Conservation (phyloP, 139 green algal species). For the Bryopsis sp. region DNA sequence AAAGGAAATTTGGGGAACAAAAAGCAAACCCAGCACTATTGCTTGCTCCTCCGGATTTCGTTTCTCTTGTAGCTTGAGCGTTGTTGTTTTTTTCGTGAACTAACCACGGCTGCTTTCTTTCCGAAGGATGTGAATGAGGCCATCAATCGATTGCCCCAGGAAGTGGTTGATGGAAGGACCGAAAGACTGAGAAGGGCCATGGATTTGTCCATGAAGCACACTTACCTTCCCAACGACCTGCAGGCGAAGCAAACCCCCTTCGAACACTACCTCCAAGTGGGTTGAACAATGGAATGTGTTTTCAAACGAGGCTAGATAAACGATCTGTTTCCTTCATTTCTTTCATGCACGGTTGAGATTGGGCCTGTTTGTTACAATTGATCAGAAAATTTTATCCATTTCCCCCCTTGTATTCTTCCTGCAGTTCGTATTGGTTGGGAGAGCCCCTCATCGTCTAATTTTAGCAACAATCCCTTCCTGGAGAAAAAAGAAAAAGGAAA, state of each 20-base stretch:
- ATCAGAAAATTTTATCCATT: neutral
- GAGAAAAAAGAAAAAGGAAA: no score
- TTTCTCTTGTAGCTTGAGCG: neutral
- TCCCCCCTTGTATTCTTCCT: neutral
- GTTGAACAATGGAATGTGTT: neutral
- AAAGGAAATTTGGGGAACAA: no score
- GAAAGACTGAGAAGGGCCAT: slow-evolving; percentile 86
- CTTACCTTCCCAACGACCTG: slow-evolving; percentile 72
- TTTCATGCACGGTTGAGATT: neutral
- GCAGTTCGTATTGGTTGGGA: neutral
- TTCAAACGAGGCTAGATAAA: neutral
- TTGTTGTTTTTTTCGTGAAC: no score
- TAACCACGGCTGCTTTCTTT: neutral
- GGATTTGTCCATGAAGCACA: slow-evolving; percentile 89
- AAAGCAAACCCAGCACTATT: no score
- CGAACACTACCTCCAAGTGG: slow-evolving; percentile 72
- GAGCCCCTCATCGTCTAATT: neutral
- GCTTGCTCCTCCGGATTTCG: no score
- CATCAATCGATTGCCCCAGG: slow-evolving; percentile 73
- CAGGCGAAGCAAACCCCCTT: slow-evolving; percentile 88
- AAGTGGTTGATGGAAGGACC: slow-evolving; percentile 81
- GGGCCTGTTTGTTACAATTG: neutral
- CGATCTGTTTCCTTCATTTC: neutral
- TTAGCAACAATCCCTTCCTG: neutral
- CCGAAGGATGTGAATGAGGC: slow-evolving; percentile 86